These are phyloP conservation scores for Pseudozyma tsukubaensis DNA, from an alignment of 1,284 basidiomycete genomes.

Conservation along the genomic window DNA sequence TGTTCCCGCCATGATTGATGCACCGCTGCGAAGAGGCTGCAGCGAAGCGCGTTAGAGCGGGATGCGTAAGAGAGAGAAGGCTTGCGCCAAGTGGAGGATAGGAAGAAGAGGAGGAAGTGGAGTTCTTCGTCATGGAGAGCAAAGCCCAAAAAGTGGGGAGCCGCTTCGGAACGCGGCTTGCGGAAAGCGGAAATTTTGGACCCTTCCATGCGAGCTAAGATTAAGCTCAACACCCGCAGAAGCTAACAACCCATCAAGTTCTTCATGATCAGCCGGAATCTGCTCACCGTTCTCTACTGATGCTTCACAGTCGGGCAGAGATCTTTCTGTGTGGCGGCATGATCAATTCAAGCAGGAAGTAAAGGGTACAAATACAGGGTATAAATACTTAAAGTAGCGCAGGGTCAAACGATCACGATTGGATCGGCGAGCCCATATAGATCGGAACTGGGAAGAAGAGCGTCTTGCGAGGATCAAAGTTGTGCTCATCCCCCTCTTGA, in stretches of 20 bases:
- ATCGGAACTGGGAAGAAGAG: conserved; percentile 40
- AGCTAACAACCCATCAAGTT: neutral
- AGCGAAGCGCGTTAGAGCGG: too few species aligned
- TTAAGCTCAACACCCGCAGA: neutral
- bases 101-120: conserved; percentile 7
- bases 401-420: too few species aligned
- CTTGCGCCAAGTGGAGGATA: neutral
- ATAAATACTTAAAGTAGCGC: too few species aligned
- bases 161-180: conserved; percentile 17
- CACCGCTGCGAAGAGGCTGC: neutral
- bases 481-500: conserved; percentile 12
- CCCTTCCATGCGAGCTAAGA: neutral
- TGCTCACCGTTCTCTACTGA: too few species aligned
- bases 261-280: too few species aligned
- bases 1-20: conserved; percentile 86
- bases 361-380: conserved; percentile 19
- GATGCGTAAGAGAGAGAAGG: too few species aligned
- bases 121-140: too few species aligned
- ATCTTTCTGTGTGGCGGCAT: too few species aligned
- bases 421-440: conserved; percentile 33
- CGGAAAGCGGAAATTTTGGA: conserved; percentile 19
- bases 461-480: conserved; percentile 26
- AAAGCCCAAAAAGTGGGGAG: conserved; percentile 7
- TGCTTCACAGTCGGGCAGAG: too few species aligned
- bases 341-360: too few species aligned